phyloP scores from a whole-genome alignment of 116 monocot genomes.

The Zostera marina region DNA sequence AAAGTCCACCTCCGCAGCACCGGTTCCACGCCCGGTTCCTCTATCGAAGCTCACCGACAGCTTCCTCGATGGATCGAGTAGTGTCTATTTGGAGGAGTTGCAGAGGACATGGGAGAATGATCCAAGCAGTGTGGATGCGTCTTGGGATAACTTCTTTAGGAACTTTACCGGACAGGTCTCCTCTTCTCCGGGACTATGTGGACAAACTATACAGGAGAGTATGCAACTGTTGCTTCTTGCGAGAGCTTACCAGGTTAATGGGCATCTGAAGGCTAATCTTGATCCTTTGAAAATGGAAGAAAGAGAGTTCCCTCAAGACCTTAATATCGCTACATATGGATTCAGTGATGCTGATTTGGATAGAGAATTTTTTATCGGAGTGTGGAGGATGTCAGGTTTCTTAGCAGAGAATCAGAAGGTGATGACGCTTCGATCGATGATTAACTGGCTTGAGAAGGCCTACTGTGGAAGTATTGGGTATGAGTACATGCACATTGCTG shows the following conservation, averaged over 20 bases:
- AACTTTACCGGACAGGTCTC: constrained; percentile 31
- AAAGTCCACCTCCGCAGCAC: constrained; percentile 9
- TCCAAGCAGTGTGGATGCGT: constrained; percentile 34
- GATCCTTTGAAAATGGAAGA: constrained; percentile 16
- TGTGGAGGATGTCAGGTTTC: constrained; percentile 26
- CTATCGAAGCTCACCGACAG: constrained; percentile 19
- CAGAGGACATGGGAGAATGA: constrained; percentile 31
- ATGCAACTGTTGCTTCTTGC: constrained; percentile 31
- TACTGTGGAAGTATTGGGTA: constrained; percentile 23
- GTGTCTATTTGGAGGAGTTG: constrained; percentile 24
- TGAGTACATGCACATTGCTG: constrained; percentile 26
- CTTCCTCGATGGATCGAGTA: constrained; percentile 20
- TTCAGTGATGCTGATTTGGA: constrained; percentile 33
- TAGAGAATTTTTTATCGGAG: constrained; percentile 32
- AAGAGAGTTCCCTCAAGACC: constrained; percentile 15
- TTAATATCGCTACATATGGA: constrained; percentile 18
- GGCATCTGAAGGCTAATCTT: constrained; percentile 23
- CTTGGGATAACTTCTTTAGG: constrained; percentile 37
- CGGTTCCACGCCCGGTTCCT: constrained; percentile 15
- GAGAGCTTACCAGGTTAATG: constrained; percentile 21
- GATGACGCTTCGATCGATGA: constrained; percentile 16
- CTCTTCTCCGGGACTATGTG: constrained; percentile 25
- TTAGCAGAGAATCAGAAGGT: constrained; percentile 16
- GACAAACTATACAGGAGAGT: constrained; percentile 46
- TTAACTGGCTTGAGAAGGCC: constrained; percentile 14